Evolutionary conservation across 2,329 filamentous ascomycete genomes (phyloP).

Genomic region (Aspergillus floridensis): DNA sequence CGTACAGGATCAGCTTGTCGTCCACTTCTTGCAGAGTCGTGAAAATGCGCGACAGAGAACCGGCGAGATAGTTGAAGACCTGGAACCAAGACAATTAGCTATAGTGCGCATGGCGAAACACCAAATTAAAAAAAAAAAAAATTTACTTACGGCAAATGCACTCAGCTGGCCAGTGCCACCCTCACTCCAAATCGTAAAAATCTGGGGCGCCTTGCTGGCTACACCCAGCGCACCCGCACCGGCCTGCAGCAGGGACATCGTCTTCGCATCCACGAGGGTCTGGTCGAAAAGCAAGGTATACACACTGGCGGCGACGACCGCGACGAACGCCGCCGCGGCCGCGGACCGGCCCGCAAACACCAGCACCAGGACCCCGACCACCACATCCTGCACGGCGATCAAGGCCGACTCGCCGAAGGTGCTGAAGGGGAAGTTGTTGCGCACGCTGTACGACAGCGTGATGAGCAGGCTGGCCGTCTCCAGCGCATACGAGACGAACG

Average conservation of each 20-base stretch:
- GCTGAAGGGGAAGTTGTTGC: constrained; percentile 90
- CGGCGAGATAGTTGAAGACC: constrained; percentile 97
- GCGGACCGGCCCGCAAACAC: constrained; percentile 70
- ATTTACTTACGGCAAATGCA: constrained; percentile 85
- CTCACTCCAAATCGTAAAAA: constrained; percentile 76
- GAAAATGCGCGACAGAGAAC: constrained; percentile 91
- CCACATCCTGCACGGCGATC: constrained; percentile 87
- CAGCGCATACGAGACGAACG: constrained; percentile 86
- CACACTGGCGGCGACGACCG: constrained; percentile 66
- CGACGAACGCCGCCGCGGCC: constrained; percentile 74
- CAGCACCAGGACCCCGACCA: constrained; percentile 82
- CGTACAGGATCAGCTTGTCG: constrained; percentile 92
- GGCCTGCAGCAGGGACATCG: constrained; percentile 74
- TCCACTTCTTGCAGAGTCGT: constrained; percentile 97
- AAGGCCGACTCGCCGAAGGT: constrained; percentile 94
- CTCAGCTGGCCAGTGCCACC: constrained; percentile 93
- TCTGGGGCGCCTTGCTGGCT: constrained; percentile 91
- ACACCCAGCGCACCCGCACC: constrained; percentile 79
- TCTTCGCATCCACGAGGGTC: constrained; percentile 62
- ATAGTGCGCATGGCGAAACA: background rate
- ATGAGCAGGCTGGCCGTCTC: constrained; percentile 88
- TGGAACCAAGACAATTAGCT: constrained; percentile 37
- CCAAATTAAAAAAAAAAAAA: background rate
- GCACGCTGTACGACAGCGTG: constrained; percentile 85
- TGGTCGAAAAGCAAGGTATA: constrained; percentile 67